Conservation (phyloP, 306 rosid genomes). For the Medicago truncatula region DNA sequence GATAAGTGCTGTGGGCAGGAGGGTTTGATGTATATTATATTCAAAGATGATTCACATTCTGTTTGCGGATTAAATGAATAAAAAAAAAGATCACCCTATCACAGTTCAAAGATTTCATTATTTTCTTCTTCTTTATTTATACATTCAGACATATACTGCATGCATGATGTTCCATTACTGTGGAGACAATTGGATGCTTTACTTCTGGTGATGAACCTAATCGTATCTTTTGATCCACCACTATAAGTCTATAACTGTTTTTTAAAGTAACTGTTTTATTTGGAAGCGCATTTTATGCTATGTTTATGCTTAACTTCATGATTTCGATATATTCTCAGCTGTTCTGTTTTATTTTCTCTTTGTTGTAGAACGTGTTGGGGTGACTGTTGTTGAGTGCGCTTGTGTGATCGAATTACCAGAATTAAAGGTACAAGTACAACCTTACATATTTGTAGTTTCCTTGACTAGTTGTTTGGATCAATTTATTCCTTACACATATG, state of each 20-base stretch:
- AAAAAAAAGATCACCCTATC: conserved; percentile 16
- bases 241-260: neutral
- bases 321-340: conserved; percentile 35
- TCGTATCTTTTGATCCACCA: conserved; percentile 27
- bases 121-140: conserved; percentile 18
- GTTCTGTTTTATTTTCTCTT: conserved; percentile 36
- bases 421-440: conserved; percentile 79
- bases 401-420: conserved; percentile 89
- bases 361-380: conserved; percentile 86
- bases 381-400: conserved; percentile 86
- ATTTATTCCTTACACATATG: conserved; percentile 26
- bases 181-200: conserved; percentile 29
- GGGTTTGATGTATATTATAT: conserved; percentile 20
- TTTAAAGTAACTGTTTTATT: conserved; percentile 18
- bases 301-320: conserved; percentile 15
- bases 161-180: neutral
- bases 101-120: conserved; percentile 2
- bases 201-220: conserved; percentile 23
- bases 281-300: neutral
- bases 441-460: conserved; percentile 5
- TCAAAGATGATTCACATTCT: conserved; percentile 17
- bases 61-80: conserved; percentile 1
- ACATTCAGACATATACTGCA: conserved; percentile 15
- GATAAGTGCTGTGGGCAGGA: conserved; percentile 20
- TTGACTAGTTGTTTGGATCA: conserved; percentile 31